Evolutionary conservation across 2,329 filamentous ascomycete species (phyloP), one percentile per base, ranked within the genome.

Genomic region (Arthrobotrys conoides): DNA sequence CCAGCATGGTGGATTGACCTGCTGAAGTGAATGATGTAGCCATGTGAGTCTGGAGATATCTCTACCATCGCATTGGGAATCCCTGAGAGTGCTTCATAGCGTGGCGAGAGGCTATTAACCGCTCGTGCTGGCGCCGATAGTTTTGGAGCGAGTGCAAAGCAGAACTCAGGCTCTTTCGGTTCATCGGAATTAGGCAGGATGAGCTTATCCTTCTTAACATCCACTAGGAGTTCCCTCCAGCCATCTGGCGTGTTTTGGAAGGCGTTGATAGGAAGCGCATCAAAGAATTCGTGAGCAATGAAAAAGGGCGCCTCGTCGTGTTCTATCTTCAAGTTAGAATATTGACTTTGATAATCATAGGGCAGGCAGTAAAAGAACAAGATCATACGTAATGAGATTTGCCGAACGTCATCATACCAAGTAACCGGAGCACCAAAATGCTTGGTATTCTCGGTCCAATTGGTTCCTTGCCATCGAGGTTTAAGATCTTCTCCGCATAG

Each of bases 201-300:
- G 84, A 3, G 83, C 81, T 49, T 82, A 82, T 82, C 76, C 83
- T 44, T 87, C 80, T 80, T 84, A 79, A 81, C 85, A 46, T 79
- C 76, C 81, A 72, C 87, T 83, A 44, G 86, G 84, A 14, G 86
- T 84, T 80, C 86, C 86, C 53, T 88, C 84, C 64, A 95, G 88
- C 80, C 81, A 4, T 67, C 49, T 22, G 61, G 18, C 9, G 81
- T 82, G 14, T 93, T 91, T 84, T 98, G 92, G 84, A 99, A 99
- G 78, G 93, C 91, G 84, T 99, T 94, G 81, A 99, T 97, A 38
- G 96, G 96, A 0, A 99, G 90, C 1, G 96, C 96, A 82, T 99
- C 96, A 86, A 99, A 99, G 87, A 99, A 98, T 84, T 99, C 96
- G 84, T 99, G 96, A 3, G 96, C 96, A 61, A 98, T 89, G 78